phyloP scores from a whole-genome alignment of 1,284 basidiomycete genomes.

The Ceratobasidium sp. region DNA sequence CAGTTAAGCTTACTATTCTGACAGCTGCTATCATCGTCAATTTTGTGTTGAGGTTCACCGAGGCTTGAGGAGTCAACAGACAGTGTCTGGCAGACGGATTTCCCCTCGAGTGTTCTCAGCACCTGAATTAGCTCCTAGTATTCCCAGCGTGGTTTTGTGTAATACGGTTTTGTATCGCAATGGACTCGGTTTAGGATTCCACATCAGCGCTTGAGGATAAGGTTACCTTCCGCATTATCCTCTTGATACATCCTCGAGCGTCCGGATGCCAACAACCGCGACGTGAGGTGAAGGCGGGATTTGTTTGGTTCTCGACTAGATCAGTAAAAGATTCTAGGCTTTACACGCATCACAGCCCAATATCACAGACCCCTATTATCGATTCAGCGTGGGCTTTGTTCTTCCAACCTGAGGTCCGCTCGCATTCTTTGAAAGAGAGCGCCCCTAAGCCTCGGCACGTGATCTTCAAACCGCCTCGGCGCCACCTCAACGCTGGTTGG shows the following conservation, averaged over 20 bases:
- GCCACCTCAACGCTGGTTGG: constrained; percentile 29
- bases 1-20: constrained; percentile 32
- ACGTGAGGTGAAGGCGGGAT: not conserved
- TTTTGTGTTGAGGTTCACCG: constrained; percentile 81
- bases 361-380: not conserved
- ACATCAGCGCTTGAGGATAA: not conserved
- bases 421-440: not conserved
- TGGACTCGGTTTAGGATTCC: not conserved
- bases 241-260: not conserved
- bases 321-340: not conserved
- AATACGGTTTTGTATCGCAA: constrained; percentile 28
- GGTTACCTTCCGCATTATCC: not conserved
- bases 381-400: no score
- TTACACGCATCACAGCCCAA: not conserved
- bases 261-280: not conserved
- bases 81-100: no score
- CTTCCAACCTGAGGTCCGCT: not conserved
- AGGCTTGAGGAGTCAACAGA: constrained; percentile 43
- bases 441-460: not conserved
- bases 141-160: constrained; percentile 1
- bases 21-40: constrained; percentile 88
- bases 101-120: not conserved
- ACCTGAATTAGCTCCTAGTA: not conserved
- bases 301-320: not conserved
- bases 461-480: constrained; percentile 20